Evolutionary conservation across 352 stramenopile genomes (phyloP), one percentile per base, ranked within the genome.

Genomic region (Phytopythium aichiense): DNA sequence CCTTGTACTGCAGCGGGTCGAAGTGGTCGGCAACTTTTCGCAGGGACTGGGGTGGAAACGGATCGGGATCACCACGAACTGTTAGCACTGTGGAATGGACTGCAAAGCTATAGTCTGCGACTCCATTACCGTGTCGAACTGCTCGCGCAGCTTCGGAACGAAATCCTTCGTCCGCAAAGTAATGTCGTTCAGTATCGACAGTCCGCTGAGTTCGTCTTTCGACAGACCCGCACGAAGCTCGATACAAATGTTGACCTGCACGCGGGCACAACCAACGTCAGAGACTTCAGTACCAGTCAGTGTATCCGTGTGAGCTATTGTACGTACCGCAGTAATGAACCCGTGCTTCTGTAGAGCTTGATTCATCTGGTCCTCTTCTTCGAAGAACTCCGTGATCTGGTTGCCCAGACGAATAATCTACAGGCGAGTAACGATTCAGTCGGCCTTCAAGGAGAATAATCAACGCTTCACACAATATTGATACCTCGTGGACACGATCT

Each of bases 301-400:
- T 45, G 38, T 20, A 30, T 30, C 6, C 35, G 6, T 6, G n/a
- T 30, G 16, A 28, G 35, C 16, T 35, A 35, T 30, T 40, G 5
- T 7, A 66, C 78, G 13, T 62, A 92, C 84, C 30, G 84, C 84
- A 56, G 69, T 87, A 25, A 81, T 92, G 53, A 94, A 92, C 20
- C 60, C 70, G 49, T 87, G 78, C 15, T 72, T 69, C 56, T 88
- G 71, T 8, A 94, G 61, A 20, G 84, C 82, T 25, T 72, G 53
- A 49, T 85, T 90, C 87, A 95, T 94, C 28, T 80, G 71, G 38
- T 87, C 66, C 70, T 93, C 84, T 58, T 94, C 73, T 15, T 87
- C 77, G 63, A 94, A 93, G 56, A 85, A 89, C 11, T 69, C 48
- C 3, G 79, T 62, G 35, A 88, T 79, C 16, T 71, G 66, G 8